A percentile compares a stretch with the other conserved stretches of the same genome.
Conservation (phyloP, 176 grass and related monocot genomes). For the Saccharum spontaneum region DNA sequence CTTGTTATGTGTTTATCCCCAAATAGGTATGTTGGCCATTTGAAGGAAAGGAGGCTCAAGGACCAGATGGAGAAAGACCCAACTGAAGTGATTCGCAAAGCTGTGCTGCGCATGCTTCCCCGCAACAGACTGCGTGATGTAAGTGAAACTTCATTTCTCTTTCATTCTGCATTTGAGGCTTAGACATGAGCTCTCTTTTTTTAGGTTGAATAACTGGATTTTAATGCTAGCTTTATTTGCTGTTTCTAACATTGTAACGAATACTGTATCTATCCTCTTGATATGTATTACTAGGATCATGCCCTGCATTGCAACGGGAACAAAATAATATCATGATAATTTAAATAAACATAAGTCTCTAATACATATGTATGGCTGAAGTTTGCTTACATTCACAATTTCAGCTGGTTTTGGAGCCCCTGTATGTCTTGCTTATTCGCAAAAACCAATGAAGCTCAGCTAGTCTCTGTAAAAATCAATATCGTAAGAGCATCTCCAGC, state of each 20-base stretch:
- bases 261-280: neutral
- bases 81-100: conserved; percentile 96
- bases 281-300: neutral
- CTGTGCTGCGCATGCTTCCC: conserved; percentile 95
- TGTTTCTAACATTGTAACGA: neutral
- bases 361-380: neutral
- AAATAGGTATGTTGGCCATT: conserved; percentile 77
- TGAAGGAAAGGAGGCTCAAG: conserved; percentile 91
- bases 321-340: neutral
- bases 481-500: neutral
- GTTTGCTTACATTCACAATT: neutral
- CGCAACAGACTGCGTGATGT: conserved; percentile 96
- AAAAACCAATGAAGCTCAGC: conserved; percentile 80
- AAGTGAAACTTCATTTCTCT: conserved; percentile 42
- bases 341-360: neutral
- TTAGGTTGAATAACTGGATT: neutral
- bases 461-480: conserved; percentile 53
- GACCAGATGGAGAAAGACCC: conserved; percentile 95
- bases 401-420: neutral
- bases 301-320: neutral
- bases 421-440: conserved; percentile 31
- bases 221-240: neutral
- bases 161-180: neutral
- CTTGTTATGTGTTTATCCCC: neutral
- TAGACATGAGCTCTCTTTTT: neutral